Evolutionary conservation across 1,139 yeast species (phyloP), one percentile per base, ranked within the genome.

Genomic region (Schizosaccharomyces versatilis): DNA sequence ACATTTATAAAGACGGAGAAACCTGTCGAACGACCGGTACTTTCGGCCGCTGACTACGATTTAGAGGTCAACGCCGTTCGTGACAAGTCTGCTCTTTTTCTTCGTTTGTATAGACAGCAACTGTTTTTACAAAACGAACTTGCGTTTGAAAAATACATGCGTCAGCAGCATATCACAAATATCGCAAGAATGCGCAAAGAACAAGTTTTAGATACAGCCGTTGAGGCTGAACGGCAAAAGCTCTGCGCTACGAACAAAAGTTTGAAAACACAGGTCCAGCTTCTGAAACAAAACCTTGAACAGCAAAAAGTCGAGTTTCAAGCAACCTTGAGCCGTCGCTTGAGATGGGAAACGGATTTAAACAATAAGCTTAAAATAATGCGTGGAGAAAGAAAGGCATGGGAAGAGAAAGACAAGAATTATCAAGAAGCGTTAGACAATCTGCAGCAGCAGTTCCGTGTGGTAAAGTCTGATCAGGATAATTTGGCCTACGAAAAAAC

Each of bases 41-140:
- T 32, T 1, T 24, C 49, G 3, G 38, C 14, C n/a, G 49, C 19
- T 24, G 10, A n/a, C n/a, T 24, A 14, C 7, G 9, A 15, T 7
- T 19, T n/a, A 8, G 32, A 32, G 32, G 19, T 14, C 14, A 32
- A 17, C 14, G 15, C 32, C 3, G 12, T 44, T 17, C 49, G 19
- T 9, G 32, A 24, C 32, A 24, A 24, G 5, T 24, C 32, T 3
- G 32, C 32, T 24, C 32, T 24, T 24, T 24, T 24, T 24, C 32
- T 24, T 24, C 49, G 49, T 7, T 55, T 55, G 60, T 77, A 75
- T 56, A 67, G 86, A 57, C 83, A 81, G 60, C 67, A 80, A 38
- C 64, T 80, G 54, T 68, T 81, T 47, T 64, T 74, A 57, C 73
- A 74, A 56, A 81, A 80, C 62, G 88, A 81, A 63, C 68, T 79